These are phyloP conservation scores for Pyrus hybrid DNA, from an alignment of 331 rosid species.

Conservation along the genomic window DNA sequence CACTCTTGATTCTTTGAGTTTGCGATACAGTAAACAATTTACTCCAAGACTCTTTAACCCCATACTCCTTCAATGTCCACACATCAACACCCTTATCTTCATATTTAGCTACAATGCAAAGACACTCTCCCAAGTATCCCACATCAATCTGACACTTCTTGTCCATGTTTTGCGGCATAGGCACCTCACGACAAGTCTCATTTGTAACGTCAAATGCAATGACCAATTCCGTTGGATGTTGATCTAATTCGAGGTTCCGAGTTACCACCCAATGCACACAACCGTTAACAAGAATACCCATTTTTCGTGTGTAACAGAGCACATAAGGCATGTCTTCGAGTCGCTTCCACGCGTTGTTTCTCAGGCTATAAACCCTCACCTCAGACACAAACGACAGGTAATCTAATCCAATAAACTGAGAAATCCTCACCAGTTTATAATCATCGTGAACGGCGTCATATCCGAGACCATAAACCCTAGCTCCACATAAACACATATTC, in stretches of 20 bases:
- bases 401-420: conserved; percentile 39
- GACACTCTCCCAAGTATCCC: conserved; percentile 25
- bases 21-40: conserved; percentile 29
- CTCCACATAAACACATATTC: conserved; percentile 11
- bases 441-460: conserved; percentile 32
- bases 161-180: conserved; percentile 35
- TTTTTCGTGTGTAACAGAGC: conserved; percentile 37
- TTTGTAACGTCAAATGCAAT: conserved; percentile 30
- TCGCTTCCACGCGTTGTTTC: conserved; percentile 38
- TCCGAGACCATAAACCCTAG: conserved; percentile 57
- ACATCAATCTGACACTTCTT: conserved; percentile 32
- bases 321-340: conserved; percentile 40
- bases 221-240: conserved; percentile 24
- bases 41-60: conserved; percentile 43
- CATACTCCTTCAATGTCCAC: conserved; percentile 54
- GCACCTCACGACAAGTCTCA: conserved; percentile 41
- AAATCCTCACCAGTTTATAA: conserved; percentile 49
- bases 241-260: conserved; percentile 15
- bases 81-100: conserved; percentile 25
- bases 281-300: conserved; percentile 42
- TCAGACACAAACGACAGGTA: conserved; percentile 22
- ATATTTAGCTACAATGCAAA: conserved; percentile 40
- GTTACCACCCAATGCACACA: conserved; percentile 70
- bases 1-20: not conserved
- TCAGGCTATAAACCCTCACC: conserved; percentile 43